Base-by-base conservation (phyloP, 352 stramenopile species). In the Thalassiosira allenii region DNA sequence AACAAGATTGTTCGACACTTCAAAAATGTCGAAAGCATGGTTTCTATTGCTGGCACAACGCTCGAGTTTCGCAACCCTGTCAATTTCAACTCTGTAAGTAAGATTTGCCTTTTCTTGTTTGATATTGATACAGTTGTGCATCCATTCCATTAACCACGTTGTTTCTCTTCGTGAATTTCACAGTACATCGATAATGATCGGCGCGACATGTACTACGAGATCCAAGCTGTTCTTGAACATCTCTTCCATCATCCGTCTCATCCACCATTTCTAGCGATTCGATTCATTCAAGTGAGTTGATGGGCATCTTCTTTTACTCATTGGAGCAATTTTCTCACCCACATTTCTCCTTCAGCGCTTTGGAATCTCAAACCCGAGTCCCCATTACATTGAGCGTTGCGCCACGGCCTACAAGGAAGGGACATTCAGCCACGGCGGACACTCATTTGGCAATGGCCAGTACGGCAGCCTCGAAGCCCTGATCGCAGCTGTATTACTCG, bases 381-480 rank as follows among this genome's bases (percentile, higher is more conserved):
- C 87, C 14, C 12, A 69, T 1, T 91, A 88, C 47, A 59, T 92
- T 0, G 41, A 64, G n/a, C 30, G 41, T 2, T 72, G 91, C 17
- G 53, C 76, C 0, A 56, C 23, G 3, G 89, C 89, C 12, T 94
- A 91, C 41, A 57, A n/a, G 17, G 79, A n/a, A 17, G 89, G 89
- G 4, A 14, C 37, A 14, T 44, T 44, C 37, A 52, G 20, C 1
- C 88, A 87, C 63, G 62, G 64, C 29, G 34, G 14, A 25, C 85
- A 88, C 37, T 14, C 37, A 14, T 44, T 44, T 44, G 84, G 74
- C 30, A 66, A 27, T 12, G 73, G 81, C 4, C 30, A 87, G 41
- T 94, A 93, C 63, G 88, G 90, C 44, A 74, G 89, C 56, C 40
- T 93, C 9, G 64, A 22, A 9, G 81, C 89, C 3, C 79, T 74